A percentile compares a stretch with the other conserved stretches of the same genome.
These are phyloP conservation scores for Suaeda aralocaspica DNA, from an alignment of 148 eudicot species.

Conservation along the genomic window DNA sequence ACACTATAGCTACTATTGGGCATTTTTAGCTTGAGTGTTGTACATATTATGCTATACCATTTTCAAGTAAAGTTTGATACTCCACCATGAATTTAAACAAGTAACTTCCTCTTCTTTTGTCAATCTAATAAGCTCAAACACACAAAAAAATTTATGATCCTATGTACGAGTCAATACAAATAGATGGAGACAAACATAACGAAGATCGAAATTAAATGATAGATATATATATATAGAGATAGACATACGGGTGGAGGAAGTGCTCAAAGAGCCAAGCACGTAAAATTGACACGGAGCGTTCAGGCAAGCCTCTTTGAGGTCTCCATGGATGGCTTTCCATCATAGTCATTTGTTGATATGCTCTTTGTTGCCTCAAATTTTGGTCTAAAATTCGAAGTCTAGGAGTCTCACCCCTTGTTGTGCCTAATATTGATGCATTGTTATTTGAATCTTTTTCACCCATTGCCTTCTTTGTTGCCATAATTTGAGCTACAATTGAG, in stretches of 20 bases:
- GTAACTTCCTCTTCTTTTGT: neutral
- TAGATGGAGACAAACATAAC: neutral
- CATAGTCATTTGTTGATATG: conserved; percentile 71
- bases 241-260: conserved; percentile 84
- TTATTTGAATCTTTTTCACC: conserved; percentile 58
- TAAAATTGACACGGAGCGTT: conserved; percentile 80
- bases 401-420: conserved; percentile 78
- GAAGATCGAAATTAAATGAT: neutral
- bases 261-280: conserved; percentile 99
- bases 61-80: conserved; percentile 24
- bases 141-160: neutral
- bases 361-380: conserved; percentile 73
- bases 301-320: conserved; percentile 92
- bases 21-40: conserved; percentile 15
- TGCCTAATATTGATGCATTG: conserved; percentile 38
- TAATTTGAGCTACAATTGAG: conserved; percentile 63
- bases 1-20: conserved; percentile 13
- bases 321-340: conserved; percentile 96
- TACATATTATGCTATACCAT: conserved; percentile 21
- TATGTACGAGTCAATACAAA: neutral
- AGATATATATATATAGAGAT: neutral
- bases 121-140: neutral
- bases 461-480: conserved; percentile 67
- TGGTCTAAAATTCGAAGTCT: conserved; percentile 84
- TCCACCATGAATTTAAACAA: conserved; percentile 2